A percentile compares a stretch with the other conserved stretches of the same genome.
Conservation (phyloP, 306 rosid species). For the Malus asiatica region DNA sequence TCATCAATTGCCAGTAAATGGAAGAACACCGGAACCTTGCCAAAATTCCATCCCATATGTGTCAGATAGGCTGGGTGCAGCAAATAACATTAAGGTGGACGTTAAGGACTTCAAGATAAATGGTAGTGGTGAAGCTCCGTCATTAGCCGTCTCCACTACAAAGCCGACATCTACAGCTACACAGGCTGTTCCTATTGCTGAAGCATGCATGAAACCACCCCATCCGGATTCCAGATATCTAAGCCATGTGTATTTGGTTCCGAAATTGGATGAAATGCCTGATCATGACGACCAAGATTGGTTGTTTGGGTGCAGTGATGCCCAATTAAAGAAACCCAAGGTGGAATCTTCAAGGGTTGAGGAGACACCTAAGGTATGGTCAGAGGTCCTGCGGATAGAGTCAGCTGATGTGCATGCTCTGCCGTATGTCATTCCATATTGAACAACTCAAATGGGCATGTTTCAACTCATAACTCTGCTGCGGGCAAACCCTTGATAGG, state of each 20-base stretch:
- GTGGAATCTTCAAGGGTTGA: slow-evolving; percentile 30
- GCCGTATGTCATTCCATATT: slow-evolving; percentile 89
- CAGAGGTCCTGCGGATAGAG: slow-evolving; percentile 68
- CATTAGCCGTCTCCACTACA: slow-evolving; percentile 28
- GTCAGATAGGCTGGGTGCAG: slow-evolving; percentile 37
- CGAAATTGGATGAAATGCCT: slow-evolving; percentile 50
- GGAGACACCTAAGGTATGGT: slow-evolving; percentile 63
- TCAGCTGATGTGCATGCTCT: slow-evolving; percentile 56
- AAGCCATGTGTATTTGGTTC: slow-evolving; percentile 54
- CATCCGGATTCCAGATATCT: slow-evolving; percentile 72
- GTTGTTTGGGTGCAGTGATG: slow-evolving; percentile 45
- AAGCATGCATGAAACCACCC: slow-evolving; percentile 44
- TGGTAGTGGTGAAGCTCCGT: slow-evolving; percentile 49
- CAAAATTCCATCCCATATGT: slow-evolving; percentile 35
- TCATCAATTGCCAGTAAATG: slow-evolving; percentile 52
- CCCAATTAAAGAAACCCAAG: slow-evolving; percentile 32
- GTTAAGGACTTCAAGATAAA: slow-evolving; percentile 47
- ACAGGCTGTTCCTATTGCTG: slow-evolving; percentile 28
- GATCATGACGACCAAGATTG: slow-evolving; percentile 60
- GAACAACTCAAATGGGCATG: slow-evolving; percentile 30
- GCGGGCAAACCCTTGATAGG: slow-evolving; percentile 23
- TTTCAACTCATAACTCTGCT: slow-evolving; percentile 16
- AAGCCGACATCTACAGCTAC: slow-evolving; percentile 24
- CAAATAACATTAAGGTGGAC: slow-evolving; percentile 36
- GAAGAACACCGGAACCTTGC: slow-evolving; percentile 54